Evolutionary conservation across 2,329 filamentous ascomycete species (phyloP), one percentile per base, ranked within the genome.

Genomic region (Verticillium albo-atrum): DNA sequence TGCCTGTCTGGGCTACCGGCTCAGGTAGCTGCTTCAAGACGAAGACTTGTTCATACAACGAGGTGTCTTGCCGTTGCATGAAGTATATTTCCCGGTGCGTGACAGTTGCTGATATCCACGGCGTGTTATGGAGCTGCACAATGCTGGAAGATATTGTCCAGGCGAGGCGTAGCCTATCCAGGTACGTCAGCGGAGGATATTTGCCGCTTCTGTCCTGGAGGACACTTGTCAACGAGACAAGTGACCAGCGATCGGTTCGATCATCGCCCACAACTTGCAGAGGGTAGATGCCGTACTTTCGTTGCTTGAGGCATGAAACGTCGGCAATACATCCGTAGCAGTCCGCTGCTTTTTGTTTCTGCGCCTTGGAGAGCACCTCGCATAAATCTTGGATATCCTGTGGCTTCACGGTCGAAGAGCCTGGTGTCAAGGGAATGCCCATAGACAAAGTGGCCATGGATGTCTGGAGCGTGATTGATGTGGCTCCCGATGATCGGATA

Each of bases 121-220:
- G 57, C 1, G 66, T 69, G 6, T 64, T 59, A 32, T 68, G 55
- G 14, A 70, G 60, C 20, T 68, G 64, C 4, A 68, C 56, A 14
- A 70, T 57, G 59, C 66, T 65, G 0, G 65, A 65, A 6, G 67
- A 62, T 1, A 66, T 57, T 2, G 58, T 58, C 6, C 57, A 56
- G 1, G 65, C 61, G 17, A 71, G 63, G 2, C 61, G 58, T 1
- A 69, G 37, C 23, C 59, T 63, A 50, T 63, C 61, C 0, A 55
- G 7, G 28, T 3, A 66, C 34, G 1, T 62, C 58, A 25, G 37
- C 27, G 10, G 66, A 51, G n/a, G 66, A 62, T 1, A 65, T 51
- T 3, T 56, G 1, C 1, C 17, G 17, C 37, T 15, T 15, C 37
- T 23, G 20, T 47, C 37, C 9, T 23, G 37, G 37, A 47, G 17